Percentiles rank a stretch among this genome's conserved stretches.
Evolutionary conservation across 2,329 filamentous ascomycete genomes (phyloP).

Genomic region (Pestalotiopsis sp.): DNA sequence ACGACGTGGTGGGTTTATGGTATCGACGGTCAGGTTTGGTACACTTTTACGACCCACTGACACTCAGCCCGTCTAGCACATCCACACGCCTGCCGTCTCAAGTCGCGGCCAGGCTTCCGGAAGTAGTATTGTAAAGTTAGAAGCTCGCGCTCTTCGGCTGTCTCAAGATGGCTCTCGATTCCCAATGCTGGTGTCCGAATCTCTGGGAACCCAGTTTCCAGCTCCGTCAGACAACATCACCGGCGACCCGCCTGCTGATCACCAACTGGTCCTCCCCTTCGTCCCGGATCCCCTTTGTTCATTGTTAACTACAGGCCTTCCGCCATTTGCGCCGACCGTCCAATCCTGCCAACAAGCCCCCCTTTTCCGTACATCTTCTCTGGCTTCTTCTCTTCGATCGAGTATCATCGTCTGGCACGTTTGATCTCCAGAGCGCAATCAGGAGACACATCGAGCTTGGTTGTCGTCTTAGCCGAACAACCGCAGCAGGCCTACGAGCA

Average conservation of each 20-base stretch:
- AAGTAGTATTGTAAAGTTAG: neutral
- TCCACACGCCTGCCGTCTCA: neutral
- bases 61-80: neutral
- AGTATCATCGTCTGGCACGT: slow-evolving; percentile 28
- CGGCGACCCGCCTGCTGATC: slow-evolving; percentile 5
- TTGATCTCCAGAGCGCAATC: slow-evolving; percentile 17
- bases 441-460: slow-evolving; percentile 19
- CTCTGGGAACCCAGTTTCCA: neutral
- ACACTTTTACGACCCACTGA: neutral
- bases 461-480: slow-evolving; percentile 7
- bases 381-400: slow-evolving; percentile 26
- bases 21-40: neutral
- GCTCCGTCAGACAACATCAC: slow-evolving; percentile 9
- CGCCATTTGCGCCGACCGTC: neutral
- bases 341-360: neutral
- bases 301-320: neutral
- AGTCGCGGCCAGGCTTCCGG: neutral
- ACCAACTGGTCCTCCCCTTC: slow-evolving; percentile 6
- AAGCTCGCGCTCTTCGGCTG: slow-evolving; percentile 1
- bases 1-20: neutral
- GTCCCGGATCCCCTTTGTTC: slow-evolving; percentile 9
- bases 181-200: slow-evolving; percentile 6
- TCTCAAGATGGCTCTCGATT: neutral
- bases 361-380: slow-evolving; percentile 20
- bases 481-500: neutral